These are phyloP conservation scores for Purpureocillium takamizusanense DNA, from an alignment of 2,329 filamentous ascomycete genomes.

Conservation along the genomic window DNA sequence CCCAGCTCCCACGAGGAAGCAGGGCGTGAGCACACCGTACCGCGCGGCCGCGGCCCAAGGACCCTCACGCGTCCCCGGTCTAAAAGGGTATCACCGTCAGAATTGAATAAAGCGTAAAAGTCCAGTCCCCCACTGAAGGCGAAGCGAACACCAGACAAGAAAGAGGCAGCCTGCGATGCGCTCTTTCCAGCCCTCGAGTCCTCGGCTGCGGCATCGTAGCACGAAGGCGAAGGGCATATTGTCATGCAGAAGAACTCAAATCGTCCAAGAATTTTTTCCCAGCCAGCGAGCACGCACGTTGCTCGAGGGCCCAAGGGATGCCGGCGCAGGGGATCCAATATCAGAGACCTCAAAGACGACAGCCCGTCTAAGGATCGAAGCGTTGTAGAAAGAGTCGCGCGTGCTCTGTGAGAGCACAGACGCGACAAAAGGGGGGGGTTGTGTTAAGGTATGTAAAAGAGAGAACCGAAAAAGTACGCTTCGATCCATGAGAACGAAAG, in stretches of 20 bases:
- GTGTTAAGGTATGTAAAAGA: background rate
- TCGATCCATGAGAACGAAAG: no score
- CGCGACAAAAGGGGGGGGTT: background rate
- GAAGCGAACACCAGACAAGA: conserved; percentile 8
- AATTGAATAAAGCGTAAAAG: conserved; percentile 16
- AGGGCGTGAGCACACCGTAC: background rate
- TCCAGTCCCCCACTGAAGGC: conserved; percentile 8
- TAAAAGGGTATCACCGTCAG: conserved; percentile 25
- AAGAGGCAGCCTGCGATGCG: no score
- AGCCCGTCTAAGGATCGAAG: conserved; percentile 4
- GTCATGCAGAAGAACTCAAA: conserved; percentile 5
- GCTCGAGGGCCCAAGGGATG: conserved; percentile 4
- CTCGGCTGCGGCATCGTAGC: background rate
- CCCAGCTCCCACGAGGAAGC: background rate
- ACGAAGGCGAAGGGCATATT: conserved; percentile 12
- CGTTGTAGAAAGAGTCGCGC: background rate
- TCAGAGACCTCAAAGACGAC: conserved; percentile 13
- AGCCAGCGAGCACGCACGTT: conserved; percentile 12
- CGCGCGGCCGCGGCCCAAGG: background rate
- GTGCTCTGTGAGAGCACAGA: background rate
- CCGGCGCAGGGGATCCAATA: conserved; percentile 8
- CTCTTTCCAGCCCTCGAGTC: no score
- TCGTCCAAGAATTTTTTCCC: conserved; percentile 7
- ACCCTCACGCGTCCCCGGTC: background rate
- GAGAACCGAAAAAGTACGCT: background rate